Percentiles rank a stretch among this genome's conserved stretches.
phyloP scores from a whole-genome alignment of 805 yeast species.

The Metschnikowia lachancei region DNA sequence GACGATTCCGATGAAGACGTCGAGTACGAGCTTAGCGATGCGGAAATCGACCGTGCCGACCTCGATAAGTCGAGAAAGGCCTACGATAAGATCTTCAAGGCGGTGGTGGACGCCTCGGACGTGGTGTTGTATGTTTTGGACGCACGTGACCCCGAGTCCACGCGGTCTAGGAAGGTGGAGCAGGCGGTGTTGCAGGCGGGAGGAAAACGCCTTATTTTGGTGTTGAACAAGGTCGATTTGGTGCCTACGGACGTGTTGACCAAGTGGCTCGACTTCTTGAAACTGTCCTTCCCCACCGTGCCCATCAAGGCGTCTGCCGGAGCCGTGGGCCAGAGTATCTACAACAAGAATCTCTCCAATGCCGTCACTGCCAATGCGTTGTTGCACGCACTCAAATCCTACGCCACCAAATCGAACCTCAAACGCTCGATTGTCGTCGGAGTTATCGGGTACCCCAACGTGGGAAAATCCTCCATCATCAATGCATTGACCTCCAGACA shows the following conservation, averaged over 20 bases:
- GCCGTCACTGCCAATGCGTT: constrained; percentile 70
- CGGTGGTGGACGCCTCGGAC: constrained; percentile 90
- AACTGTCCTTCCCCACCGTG: constrained; percentile 84
- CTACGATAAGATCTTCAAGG: constrained; percentile 88
- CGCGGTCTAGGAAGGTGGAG: constrained; percentile 89
- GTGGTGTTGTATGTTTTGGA: constrained; percentile 91
- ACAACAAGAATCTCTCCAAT: constrained; percentile 70
- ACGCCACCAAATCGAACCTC: constrained; percentile 77
- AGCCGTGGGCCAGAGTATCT: constrained; percentile 64
- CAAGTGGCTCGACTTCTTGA: constrained; percentile 78
- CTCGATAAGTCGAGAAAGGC: constrained; percentile 81
- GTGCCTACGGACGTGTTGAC: constrained; percentile 81
- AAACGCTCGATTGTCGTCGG: constrained; percentile 91
- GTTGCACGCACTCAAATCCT: constrained; percentile 78
- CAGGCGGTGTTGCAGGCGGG: constrained; percentile 79
- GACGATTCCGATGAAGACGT: constrained; percentile 39
- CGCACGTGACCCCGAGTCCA: constrained; percentile 95
- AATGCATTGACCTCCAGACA: constrained; percentile 84
- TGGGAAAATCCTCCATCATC: constrained; percentile 92
- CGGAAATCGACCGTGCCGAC: constrained; percentile 46
- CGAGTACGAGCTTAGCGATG: constrained; percentile 42
- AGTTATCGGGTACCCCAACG: constrained; percentile 96
- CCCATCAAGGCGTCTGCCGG: constrained; percentile 81
- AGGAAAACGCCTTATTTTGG: constrained; percentile 78
- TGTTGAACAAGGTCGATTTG: constrained; percentile 89